A percentile compares a stretch with the other conserved stretches of the same genome.
Evolutionary conservation across 805 yeast species (phyloP).

Genomic region (Saccharomycopsis amapae): DNA sequence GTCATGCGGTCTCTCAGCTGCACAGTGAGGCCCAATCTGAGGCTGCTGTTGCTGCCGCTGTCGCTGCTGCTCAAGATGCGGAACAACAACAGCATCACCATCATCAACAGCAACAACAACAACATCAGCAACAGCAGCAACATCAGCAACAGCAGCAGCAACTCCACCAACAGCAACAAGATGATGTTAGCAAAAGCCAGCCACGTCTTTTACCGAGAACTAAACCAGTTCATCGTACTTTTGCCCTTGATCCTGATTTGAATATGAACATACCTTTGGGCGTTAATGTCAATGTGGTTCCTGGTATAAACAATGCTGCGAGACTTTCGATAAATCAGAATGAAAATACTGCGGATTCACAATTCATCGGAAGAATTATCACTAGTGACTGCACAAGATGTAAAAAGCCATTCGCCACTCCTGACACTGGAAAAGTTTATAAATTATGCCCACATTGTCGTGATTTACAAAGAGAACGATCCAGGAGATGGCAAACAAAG

Average conservation of each 20-base stretch:
- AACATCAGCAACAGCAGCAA: conserved; percentile 39
- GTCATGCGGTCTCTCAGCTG: neutral
- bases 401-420: conserved; percentile 49
- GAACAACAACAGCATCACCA: conserved; percentile 47
- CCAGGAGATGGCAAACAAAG: conserved; percentile 57
- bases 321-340: neutral
- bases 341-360: neutral
- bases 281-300: neutral
- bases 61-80: conserved; percentile 31
- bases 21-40: conserved; percentile 12
- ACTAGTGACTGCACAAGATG: conserved; percentile 44
- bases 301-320: neutral
- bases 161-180: conserved; percentile 39
- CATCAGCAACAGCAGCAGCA: conserved; percentile 32
- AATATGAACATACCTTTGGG: conserved; percentile 16
- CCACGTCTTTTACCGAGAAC: conserved; percentile 1
- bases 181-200: conserved; percentile 6
- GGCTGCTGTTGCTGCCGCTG: conserved; percentile 25
- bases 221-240: neutral
- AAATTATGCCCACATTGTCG: conserved; percentile 61
- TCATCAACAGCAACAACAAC: conserved; percentile 51
- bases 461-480: conserved; percentile 53
- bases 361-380: neutral
- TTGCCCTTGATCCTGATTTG: conserved; percentile 24
- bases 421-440: conserved; percentile 36